Base-by-base conservation (phyloP, 139 green algal genomes). In the Pleodorina starrii region DNA sequence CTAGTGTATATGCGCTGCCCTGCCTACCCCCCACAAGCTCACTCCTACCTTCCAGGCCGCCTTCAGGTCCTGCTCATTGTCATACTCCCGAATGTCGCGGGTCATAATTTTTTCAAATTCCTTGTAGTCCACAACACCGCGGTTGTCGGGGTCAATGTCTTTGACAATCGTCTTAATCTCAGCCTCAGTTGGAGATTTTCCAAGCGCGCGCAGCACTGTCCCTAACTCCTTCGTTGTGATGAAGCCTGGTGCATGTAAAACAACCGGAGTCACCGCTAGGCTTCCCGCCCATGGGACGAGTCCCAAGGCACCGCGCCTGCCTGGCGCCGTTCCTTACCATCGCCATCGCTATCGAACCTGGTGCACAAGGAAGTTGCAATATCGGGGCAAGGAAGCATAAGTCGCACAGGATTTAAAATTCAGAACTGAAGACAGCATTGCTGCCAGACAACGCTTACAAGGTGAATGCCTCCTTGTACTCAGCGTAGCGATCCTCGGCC, bases 61-160 rank as follows among this genome's bases (percentile, higher is more conserved):
- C 69, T 89, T 81, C 74, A 94, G 66, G 59, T 94, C 91, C 29
- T 59, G 54, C 89, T 94, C 91, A 69, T 91, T 94, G 85, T 94
- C 89, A 72, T 91, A 92, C 23, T 90, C 87, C 6, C 86, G 77
- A 27, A 94, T 91, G 42, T 94, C 89, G 0, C 68, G 63, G 9
- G 36, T 48, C 89, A 94, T 91, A 48, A 91, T 88, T 23, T 72
- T 82, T 66, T 90, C 51, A 44, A 94, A 94, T 85, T 94, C 90
- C 48, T 89, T 89, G 50, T 89, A 92, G 42, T 92, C 80, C 29
- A 92, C 87, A 0, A 92, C 84, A 40, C 89, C 89, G 2, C 84
- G 76, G 50, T 68, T 60, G 42, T 92, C 89, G 23, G 89, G 83
- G 63, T 92, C 89, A 21, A 92, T 84, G 40, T 92, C 89, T 50